These are phyloP conservation scores for Tuber microsphaerosporum DNA, from an alignment of 495 filamentous ascomycete genomes.

Conservation along the genomic window DNA sequence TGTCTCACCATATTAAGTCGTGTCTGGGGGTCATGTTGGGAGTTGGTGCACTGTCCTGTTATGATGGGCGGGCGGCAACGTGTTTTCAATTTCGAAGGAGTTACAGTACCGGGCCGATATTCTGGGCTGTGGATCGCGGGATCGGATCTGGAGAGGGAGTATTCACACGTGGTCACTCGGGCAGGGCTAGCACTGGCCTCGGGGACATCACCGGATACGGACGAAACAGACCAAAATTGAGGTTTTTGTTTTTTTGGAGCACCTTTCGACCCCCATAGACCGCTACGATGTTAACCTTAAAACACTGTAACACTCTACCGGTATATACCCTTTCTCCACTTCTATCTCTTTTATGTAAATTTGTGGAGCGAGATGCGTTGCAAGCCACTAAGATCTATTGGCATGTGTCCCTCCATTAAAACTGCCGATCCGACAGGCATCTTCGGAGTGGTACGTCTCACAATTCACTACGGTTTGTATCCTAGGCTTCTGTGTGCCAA, in stretches of 20 bases:
- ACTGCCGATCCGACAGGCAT: too few species aligned
- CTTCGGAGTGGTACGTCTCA: too few species aligned
- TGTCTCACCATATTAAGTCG: not conserved
- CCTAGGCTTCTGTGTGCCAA: not conserved
- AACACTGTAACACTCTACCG: not conserved
- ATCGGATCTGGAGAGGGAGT: not conserved
- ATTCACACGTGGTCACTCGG: not conserved
- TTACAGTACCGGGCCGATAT: not conserved
- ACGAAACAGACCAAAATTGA: not conserved
- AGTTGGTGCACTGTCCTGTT: not conserved
- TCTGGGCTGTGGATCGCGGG: not conserved
- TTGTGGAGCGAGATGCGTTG: not conserved
- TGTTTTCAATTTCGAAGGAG: constrained; percentile 3
- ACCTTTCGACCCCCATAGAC: not conserved
- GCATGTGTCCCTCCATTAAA: too few species aligned
- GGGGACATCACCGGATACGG: not conserved
- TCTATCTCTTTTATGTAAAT: not conserved
- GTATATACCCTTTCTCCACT: not conserved
- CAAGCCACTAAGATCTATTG: not conserved
- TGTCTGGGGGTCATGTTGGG: not conserved
- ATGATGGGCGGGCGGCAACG: not conserved
- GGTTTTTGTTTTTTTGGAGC: not conserved
- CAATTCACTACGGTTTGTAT: too few species aligned
- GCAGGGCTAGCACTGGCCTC: not conserved
- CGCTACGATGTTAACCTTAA: not conserved